These are phyloP conservation scores for Phylloporus rhodoxanthus DNA, from an alignment of 768 basidiomycete species.

Conservation along the genomic window DNA sequence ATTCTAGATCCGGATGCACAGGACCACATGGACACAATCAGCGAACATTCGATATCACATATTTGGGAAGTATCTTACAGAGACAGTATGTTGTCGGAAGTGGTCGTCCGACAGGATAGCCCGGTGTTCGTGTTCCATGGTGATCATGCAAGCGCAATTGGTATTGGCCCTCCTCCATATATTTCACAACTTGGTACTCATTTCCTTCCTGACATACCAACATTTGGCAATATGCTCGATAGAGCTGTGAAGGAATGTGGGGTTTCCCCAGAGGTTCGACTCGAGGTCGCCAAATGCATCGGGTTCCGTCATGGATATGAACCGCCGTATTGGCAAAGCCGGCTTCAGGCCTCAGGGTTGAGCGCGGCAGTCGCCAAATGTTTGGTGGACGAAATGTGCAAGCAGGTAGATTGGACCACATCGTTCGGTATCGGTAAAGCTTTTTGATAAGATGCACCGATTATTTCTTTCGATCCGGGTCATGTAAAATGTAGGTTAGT, in stretches of 20 bases:
- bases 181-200: slow-evolving; percentile 4
- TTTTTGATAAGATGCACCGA: background rate
- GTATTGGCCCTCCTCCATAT: slow-evolving; percentile 18
- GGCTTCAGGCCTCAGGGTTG: slow-evolving; percentile 20
- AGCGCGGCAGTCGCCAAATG: slow-evolving; percentile 9
- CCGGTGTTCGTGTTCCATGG: slow-evolving; percentile 10
- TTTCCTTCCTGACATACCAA: slow-evolving; percentile 4
- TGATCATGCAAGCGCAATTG: background rate
- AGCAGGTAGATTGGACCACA: slow-evolving; percentile 17
- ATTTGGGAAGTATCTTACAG: slow-evolving; percentile 1
- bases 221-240: slow-evolving; percentile 18
- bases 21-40: background rate
- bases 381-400: slow-evolving; percentile 26
- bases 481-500: background rate
- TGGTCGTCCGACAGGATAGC: slow-evolving; percentile 19
- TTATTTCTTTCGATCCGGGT: background rate
- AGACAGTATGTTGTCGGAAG: background rate
- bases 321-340: slow-evolving; percentile 23
- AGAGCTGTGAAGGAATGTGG: slow-evolving; percentile 16
- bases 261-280: slow-evolving; percentile 14
- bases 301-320: slow-evolving; percentile 22
- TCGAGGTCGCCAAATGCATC: slow-evolving; percentile 23
- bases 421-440: background rate
- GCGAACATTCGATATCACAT: slow-evolving; percentile 1
- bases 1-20: slow-evolving; percentile 10